Base-by-base conservation (phyloP, 2,329 filamentous ascomycete species). In the Ophiostoma sp. region DNA sequence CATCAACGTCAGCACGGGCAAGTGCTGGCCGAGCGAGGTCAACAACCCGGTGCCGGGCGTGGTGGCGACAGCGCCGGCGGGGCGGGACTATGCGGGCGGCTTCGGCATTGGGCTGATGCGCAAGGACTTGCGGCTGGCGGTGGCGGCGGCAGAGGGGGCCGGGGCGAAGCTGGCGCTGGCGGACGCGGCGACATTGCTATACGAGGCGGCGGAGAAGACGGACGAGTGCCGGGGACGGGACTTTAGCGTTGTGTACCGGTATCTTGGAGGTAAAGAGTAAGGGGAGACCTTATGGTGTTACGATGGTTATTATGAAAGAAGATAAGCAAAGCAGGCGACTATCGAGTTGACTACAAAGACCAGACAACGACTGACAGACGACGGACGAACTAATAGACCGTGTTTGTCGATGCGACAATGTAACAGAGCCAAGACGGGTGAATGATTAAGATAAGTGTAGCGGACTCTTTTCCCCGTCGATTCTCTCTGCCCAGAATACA, bases 11-110 rank as follows among this genome's bases (percentile, higher is more conserved):
- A 95, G 92, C 75, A 97, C 94, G 0, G 95, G 95, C n/a, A 87
- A 85, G 74, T 98, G 94, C 84, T 99, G 95, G 95, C 93, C 94
- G 0, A 95, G 90, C 76, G 94, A 97, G 80, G 83, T 96, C 73
- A 99, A 99, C 81, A 98, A 98, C 77, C 95, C 95, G 0, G 93
- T 98, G 3, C 89, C 89, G 13, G 94, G 93, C 17, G 65, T 97
- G 0, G 85, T 94, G 31, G 88, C 90, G 72, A 87, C 85, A 0
- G 87, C 92, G 1, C 93, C 94, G 0, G 90, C 93, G 0, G 86
- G 84, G 69, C 84, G 90, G 70, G 93, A 90, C 69, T 99, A 93
- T 76, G 79, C 82, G 23, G 92, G 92, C 65, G 92, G 92, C 0
- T 95, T 94, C 74, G 90, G 90, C 1, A 86, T 94, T 70, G 84